Conservation (phyloP, 2,329 filamentous ascomycete species). For the Xylaria sp. region DNA sequence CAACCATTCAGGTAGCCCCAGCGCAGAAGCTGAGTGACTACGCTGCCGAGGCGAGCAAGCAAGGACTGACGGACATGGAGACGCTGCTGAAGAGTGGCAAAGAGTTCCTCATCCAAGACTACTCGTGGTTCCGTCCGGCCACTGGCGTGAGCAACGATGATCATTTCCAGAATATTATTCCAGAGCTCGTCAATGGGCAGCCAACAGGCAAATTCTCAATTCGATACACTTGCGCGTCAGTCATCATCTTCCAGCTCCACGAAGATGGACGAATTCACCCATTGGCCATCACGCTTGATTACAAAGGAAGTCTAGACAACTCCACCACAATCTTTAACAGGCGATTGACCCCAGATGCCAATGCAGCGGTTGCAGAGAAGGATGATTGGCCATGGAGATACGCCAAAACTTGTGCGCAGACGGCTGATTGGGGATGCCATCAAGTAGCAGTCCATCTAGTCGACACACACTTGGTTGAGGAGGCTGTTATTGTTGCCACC, state of each 20-base stretch:
- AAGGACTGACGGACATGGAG: neutral
- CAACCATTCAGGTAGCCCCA: constrained; percentile 49
- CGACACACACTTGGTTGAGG: constrained; percentile 54
- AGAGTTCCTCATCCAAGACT: constrained; percentile 51
- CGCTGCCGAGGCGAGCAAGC: constrained; percentile 9
- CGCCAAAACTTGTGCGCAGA: constrained; percentile 56
- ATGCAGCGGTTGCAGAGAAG: constrained; percentile 41
- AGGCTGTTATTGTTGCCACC: constrained; percentile 53
- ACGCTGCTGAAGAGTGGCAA: neutral
- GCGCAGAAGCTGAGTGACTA: constrained; percentile 15
- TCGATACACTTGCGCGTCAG: constrained; percentile 40
- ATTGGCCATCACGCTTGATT: constrained; percentile 55
- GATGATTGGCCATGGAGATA: constrained; percentile 59
- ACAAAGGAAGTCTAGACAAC: constrained; percentile 47
- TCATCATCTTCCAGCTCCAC: constrained; percentile 51
- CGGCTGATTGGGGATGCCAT: constrained; percentile 55
- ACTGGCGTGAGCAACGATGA: neutral
- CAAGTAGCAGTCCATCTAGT: constrained; percentile 54
- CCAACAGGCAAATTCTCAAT: neutral
- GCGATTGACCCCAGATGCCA: constrained; percentile 34
- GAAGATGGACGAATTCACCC: constrained; percentile 53
- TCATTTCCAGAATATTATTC: neutral
- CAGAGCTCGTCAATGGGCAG: neutral
- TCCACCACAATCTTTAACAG: constrained; percentile 58
- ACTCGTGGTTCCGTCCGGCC: constrained; percentile 26